These are phyloP conservation scores for Pistacia atlantica DNA, from an alignment of 345 rosid genomes.

Conservation along the genomic window DNA sequence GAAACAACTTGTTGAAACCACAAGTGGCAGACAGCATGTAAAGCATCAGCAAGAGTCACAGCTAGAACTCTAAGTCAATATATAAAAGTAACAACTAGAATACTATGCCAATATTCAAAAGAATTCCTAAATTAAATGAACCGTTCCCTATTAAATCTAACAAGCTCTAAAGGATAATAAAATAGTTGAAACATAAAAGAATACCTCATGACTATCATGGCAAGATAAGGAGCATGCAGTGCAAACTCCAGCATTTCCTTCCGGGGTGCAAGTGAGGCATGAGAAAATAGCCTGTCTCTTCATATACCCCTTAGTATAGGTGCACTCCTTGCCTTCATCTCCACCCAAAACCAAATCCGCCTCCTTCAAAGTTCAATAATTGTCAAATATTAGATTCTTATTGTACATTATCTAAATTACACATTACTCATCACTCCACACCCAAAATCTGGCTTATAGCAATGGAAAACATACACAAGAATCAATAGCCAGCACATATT, in stretches of 20 bases:
- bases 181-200: not conserved
- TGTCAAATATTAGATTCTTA: too few relatives aligned
- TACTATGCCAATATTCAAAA: not conserved
- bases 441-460: not conserved
- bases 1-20: not conserved
- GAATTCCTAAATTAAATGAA: not conserved
- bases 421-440: not conserved
- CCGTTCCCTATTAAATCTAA: not conserved
- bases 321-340: constrained; percentile 94
- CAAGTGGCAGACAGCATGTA: not conserved
- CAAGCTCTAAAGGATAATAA: not conserved
- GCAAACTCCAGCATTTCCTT: constrained; percentile 92
- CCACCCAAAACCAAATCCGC: constrained; percentile 98
- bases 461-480: constrained; percentile 6
- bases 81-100: not conserved
- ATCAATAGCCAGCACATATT: not conserved
- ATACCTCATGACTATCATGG: constrained; percentile 97
- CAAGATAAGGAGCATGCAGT: constrained; percentile 95
- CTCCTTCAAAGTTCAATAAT: constrained; percentile 47
- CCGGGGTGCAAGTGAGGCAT: constrained; percentile 88
- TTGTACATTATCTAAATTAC: too few relatives aligned
- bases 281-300: constrained; percentile 96
- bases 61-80: too few relatives aligned
- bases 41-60: not conserved
- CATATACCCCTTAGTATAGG: constrained; percentile 80